Evolutionary conservation across 1,284 basidiomycete genomes (phyloP).

Genomic region (Fistulinella cinereoalba): DNA sequence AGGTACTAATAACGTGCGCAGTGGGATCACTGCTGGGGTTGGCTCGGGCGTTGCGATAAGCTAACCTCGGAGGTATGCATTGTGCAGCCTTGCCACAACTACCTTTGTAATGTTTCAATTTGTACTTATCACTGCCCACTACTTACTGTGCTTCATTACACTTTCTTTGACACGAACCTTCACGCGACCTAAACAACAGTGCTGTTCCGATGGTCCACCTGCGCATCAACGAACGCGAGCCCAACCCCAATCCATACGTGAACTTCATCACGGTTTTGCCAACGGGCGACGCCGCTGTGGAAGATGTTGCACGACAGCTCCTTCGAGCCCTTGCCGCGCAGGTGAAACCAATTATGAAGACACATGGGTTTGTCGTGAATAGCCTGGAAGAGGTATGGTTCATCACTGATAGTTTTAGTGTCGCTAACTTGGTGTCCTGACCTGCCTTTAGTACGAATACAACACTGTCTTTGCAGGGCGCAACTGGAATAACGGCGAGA

Average conservation of each 20-base stretch:
- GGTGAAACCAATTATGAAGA: constrained; percentile 76
- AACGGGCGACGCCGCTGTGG: constrained; percentile 30
- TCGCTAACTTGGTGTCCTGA: constrained; percentile 8
- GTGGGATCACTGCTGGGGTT: constrained; percentile 22
- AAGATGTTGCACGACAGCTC: constrained; percentile 61
- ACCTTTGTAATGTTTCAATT: too few relatives aligned
- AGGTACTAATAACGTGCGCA: constrained; percentile 22
- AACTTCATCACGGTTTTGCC: constrained; percentile 73
- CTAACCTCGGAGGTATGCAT: constrained; percentile 9
- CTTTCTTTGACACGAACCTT: constrained; percentile 1
- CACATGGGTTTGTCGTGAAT: constrained; percentile 70
- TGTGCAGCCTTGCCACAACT: too few relatives aligned
- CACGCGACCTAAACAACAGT: too few relatives aligned
- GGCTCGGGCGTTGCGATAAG: constrained; percentile 19
- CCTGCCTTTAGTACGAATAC: constrained; percentile 56
- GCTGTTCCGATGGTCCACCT: constrained; percentile 69
- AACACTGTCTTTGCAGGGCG: constrained; percentile 75
- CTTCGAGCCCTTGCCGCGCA: constrained; percentile 76
- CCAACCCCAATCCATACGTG: constrained; percentile 70
- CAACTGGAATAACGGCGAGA: constrained; percentile 80
- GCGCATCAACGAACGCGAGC: constrained; percentile 64
- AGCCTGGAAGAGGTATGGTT: constrained; percentile 71
- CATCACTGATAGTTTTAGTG: not conserved
- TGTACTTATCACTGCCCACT: too few relatives aligned
- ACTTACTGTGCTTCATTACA: too few relatives aligned